A percentile compares a stretch with the other conserved stretches of the same genome.
Conservation (phyloP, 2,329 filamentous ascomycete genomes). For the Hypoxylon sp. region DNA sequence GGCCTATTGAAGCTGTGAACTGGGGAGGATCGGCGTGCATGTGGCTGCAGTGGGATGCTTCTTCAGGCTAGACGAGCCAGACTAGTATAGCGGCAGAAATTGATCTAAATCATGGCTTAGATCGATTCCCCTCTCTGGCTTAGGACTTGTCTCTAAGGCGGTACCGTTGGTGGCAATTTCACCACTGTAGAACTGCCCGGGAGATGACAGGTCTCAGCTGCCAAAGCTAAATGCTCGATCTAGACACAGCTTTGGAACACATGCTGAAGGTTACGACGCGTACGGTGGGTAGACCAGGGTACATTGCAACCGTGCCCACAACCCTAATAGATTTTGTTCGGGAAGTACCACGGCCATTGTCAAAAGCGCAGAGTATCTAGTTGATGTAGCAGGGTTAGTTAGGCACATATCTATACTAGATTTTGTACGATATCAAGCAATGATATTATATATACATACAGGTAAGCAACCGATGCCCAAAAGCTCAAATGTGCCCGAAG, state of each 20-base stretch:
- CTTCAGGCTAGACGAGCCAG: constrained; percentile 12
- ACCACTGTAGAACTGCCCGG: constrained; percentile 8
- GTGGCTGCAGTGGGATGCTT: constrained; percentile 25
- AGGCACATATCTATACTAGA: neutral
- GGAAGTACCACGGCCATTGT: neutral
- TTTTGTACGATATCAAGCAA: constrained; percentile 22
- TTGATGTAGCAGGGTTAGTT: constrained; percentile 17
- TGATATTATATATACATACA: constrained; percentile 5
- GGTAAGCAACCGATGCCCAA: neutral
- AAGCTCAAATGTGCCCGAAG: neutral
- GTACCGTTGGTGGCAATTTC: constrained; percentile 11
- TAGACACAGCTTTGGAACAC: constrained; percentile 10
- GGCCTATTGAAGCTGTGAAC: constrained; percentile 5
- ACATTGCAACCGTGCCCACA: neutral
- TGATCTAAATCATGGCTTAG: constrained; percentile 28
- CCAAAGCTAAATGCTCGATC: constrained; percentile 4
- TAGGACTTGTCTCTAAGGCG: constrained; percentile 6
- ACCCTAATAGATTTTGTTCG: too few relatives aligned
- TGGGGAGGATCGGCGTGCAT: constrained; percentile 20
- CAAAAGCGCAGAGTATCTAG: constrained; percentile 14
- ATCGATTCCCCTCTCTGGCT: constrained; percentile 8
- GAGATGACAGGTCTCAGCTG: constrained; percentile 15
- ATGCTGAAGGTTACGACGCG: neutral
- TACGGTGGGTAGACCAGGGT: neutral
- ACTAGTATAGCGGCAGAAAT: constrained; percentile 17